phyloP scores from a whole-genome alignment of 805 yeast species.

The Wickerhamiella kazuoi region DNA sequence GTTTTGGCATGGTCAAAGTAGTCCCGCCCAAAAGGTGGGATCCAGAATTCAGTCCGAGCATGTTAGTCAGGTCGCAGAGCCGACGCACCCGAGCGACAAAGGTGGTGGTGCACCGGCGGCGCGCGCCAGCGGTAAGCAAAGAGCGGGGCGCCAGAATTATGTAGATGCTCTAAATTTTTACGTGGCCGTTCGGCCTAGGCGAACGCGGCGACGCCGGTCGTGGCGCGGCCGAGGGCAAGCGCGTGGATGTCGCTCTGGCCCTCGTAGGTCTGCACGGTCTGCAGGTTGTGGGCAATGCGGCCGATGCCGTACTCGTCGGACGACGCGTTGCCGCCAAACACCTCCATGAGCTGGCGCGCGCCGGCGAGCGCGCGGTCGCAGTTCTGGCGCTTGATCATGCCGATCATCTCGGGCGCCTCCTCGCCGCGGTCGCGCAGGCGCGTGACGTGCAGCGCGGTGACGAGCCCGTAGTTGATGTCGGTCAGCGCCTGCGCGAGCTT shows the following conservation, averaged over 20 bases:
- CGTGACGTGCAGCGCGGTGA: conserved; percentile 26
- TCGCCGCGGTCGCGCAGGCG: conserved; percentile 24
- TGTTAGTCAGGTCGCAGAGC: too few relatives aligned
- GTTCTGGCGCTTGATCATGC: conserved; percentile 28
- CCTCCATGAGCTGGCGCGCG: conserved; percentile 25
- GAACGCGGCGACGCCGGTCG: conserved; percentile 25
- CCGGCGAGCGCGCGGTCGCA: conserved; percentile 26
- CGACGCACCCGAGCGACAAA: too few relatives aligned
- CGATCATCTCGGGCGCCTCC: conserved; percentile 27
- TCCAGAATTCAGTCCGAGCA: too few relatives aligned
- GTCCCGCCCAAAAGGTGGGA: too few relatives aligned
- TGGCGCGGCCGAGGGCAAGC: conserved; percentile 26
- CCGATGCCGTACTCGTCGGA: conserved; percentile 29
- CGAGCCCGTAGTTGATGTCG: conserved; percentile 24
- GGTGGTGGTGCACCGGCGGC: too few relatives aligned
- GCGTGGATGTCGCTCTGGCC: conserved; percentile 30
- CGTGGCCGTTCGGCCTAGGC: background rate
- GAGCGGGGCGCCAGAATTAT: too few relatives aligned
- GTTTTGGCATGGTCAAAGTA: too few relatives aligned
- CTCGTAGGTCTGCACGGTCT: conserved; percentile 30
- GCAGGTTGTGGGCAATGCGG: conserved; percentile 26
- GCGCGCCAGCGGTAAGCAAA: too few relatives aligned
- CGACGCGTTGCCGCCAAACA: conserved; percentile 30
- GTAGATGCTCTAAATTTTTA: background rate
- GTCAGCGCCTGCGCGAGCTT: conserved; percentile 28